These are phyloP conservation scores for Hyaloperonospora arabidopsidis DNA, from an alignment of 352 stramenopile species.

Conservation along the genomic window DNA sequence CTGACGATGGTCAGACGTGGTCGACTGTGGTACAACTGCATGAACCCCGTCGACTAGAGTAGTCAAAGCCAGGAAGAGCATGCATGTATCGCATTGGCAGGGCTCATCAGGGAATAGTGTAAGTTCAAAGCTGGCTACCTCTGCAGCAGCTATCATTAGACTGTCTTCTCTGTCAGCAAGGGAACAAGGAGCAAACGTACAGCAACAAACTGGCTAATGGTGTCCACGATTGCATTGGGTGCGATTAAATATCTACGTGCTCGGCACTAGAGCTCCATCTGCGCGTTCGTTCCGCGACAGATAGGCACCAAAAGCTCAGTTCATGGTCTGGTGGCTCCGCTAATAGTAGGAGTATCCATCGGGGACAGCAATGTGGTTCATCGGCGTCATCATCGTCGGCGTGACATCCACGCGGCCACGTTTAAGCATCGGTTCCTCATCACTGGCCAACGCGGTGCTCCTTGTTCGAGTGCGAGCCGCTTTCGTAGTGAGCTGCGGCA, in stretches of 20 bases:
- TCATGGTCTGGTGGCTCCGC: not conserved
- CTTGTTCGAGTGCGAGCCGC: constrained; percentile 20
- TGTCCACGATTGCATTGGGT: constrained; percentile 8
- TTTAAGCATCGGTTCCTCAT: constrained; percentile 29
- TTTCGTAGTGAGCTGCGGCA: constrained; percentile 12
- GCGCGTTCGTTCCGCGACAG: constrained; percentile 24
- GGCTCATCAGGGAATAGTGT: no score
- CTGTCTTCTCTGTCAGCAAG: no score
- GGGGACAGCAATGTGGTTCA: constrained; percentile 19
- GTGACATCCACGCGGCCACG: constrained; percentile 22
- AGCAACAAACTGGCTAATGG: no score
- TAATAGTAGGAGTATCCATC: constrained; percentile 27
- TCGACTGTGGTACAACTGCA: no score
- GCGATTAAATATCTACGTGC: constrained; percentile 21
- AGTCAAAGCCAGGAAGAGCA: no score
- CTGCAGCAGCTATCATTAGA: no score
- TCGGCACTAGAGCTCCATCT: constrained; percentile 6
- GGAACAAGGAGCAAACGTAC: no score
- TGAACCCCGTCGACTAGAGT: no score
- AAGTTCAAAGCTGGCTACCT: no score
- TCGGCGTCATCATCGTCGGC: constrained; percentile 14
- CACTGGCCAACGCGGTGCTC: constrained; percentile 27
- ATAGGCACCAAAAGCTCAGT: constrained; percentile 2
- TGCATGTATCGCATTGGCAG: no score
- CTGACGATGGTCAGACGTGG: no score